Base-by-base conservation (phyloP, 176 grass and related monocot genomes). In the Tuctoria greenei region DNA sequence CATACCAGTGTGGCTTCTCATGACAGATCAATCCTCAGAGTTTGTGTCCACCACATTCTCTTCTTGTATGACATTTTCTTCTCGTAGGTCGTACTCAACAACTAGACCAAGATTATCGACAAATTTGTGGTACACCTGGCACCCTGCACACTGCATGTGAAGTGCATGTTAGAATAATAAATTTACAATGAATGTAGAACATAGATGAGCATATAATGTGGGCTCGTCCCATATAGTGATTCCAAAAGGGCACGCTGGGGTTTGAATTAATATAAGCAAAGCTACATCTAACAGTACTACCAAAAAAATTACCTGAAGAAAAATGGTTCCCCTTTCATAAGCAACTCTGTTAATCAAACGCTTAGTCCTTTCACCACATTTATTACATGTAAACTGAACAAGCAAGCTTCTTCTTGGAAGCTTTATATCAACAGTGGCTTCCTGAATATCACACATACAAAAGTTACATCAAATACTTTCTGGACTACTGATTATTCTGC, bases 61-160 rank as follows among this genome's bases (percentile, higher is more conserved):
- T 79, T 86, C 87, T 9, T 81, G 79, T 14, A 88, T 1, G 15
- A 41, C 40, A 41, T 79, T 68, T 81, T 92, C 82, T 73, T 90
- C 87, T 4, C 82, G 79, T 21, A 98, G 69, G 71, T 98, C 89
- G 31, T 94, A 98, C 76, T 98, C 91, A 76, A 94, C 91, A 76
- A 98, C 73, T 68, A 95, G 86, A 61, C 95, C 95, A 80, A 99
- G 95, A 70, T 95, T 99, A 71, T 99, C 91, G 28, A 95, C 89
- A 82, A 99, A 95, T 67, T 95, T 95, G 82, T 99, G 91, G 83
- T 92, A 99, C 52, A 95, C 87, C 52, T 87, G 82, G 66, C 91
- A 99, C 17, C 95, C 95, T 81, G 80, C 85, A 42, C 95, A 99
- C 91, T 98, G 86, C 51, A 45, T 21, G 31, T 71, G 38, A 9